Percentiles rank a stretch among this genome's conserved stretches.
These are phyloP conservation scores for Phlyctochytrium bullatum DNA, from an alignment of 192 early-diverging fungal species.

Conservation along the genomic window DNA sequence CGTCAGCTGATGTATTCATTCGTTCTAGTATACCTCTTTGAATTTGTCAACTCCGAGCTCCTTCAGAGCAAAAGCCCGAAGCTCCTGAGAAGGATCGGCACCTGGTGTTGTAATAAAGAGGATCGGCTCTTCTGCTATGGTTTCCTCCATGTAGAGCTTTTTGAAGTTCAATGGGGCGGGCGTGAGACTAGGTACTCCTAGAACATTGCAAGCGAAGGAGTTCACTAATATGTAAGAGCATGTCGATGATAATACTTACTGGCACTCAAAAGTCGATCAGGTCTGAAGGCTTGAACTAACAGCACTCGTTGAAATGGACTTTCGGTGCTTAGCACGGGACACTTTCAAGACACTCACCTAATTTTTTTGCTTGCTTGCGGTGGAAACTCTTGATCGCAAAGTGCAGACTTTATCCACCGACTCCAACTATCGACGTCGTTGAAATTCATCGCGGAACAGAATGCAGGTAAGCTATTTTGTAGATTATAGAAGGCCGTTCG, in stretches of 20 bases:
- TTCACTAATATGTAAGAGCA: slow-evolving; percentile 31
- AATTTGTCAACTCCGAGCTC: slow-evolving; percentile 48
- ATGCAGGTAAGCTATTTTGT: slow-evolving; percentile 16
- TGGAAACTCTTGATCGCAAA: slow-evolving; percentile 38
- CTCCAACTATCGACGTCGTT: slow-evolving; percentile 38
- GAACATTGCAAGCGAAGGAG: slow-evolving; percentile 34
- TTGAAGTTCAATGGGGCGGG: slow-evolving; percentile 45
- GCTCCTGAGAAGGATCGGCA: slow-evolving; percentile 54
- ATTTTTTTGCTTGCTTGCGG: slow-evolving; percentile 16
- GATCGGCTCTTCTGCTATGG: slow-evolving; percentile 45
- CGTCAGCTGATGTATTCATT: background rate
- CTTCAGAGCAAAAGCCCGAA: slow-evolving; percentile 42
- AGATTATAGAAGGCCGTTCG: slow-evolving; percentile 19
- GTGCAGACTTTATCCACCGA: slow-evolving; percentile 37
- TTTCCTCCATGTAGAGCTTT: slow-evolving; percentile 36
- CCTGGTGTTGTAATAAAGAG: slow-evolving; percentile 63
- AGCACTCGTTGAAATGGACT: slow-evolving; percentile 55
- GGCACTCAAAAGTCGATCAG: slow-evolving; percentile 52
- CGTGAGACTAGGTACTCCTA: slow-evolving; percentile 38
- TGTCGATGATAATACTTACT: slow-evolving; percentile 29
- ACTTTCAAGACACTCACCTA: slow-evolving; percentile 30
- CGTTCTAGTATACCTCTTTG: slow-evolving; percentile 28
- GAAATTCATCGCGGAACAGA: slow-evolving; percentile 33
- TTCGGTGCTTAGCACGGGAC: background rate
- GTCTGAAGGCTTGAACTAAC: slow-evolving; percentile 48